Base-by-base conservation (phyloP, 768 basidiomycete genomes). In the Cantharellus anzutake region DNA sequence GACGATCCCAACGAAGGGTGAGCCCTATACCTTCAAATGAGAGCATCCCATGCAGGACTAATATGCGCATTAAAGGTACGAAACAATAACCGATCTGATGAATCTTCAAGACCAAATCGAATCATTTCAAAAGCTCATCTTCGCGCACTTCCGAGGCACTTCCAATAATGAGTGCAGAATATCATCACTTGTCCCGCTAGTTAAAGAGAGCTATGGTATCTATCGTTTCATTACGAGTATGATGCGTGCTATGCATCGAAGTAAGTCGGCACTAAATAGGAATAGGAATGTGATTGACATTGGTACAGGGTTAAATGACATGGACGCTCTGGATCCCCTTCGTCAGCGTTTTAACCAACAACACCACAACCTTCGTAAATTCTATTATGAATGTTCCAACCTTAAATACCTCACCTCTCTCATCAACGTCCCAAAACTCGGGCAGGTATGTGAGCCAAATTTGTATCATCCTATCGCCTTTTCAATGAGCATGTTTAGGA, bases 1-100 rank as follows among this genome's bases (percentile, higher is more conserved):
- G 91, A 97, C 68, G 92, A 99, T 74, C 96, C 96, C 4, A 97
- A 98, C 69, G 94, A 99, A 75, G 96, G 96, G 94, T 96, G 70
- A 63, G 83, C 70, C 3, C 29, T 3, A 14, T 48, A 39, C 35
- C 50, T 57, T 57, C 57, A 29, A 29, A 29, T 59, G 39, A 39
- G 59, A 20, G n/a, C 16, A 57, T 34, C 16, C 56, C 42, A 5
- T 56, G 63, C 55, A 14, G 57, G 20, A 53, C 61, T 67, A 62
- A 64, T 62, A 58, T 37, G 7, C 35, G 40, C 34, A 35, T 48
- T 51, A 50, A 66, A 97, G 94, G 58, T 99, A 96, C 66, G 96
- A 99, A 71, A 98, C 92, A 0, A 99, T 99, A 66, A 83, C 83
- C 37, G 96, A 99, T 70, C 80, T 99, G 41, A 98, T 97, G 96